Evolutionary conservation across 306 rosid genomes (phyloP).

Genomic region (Hippophae gyantsensis): DNA sequence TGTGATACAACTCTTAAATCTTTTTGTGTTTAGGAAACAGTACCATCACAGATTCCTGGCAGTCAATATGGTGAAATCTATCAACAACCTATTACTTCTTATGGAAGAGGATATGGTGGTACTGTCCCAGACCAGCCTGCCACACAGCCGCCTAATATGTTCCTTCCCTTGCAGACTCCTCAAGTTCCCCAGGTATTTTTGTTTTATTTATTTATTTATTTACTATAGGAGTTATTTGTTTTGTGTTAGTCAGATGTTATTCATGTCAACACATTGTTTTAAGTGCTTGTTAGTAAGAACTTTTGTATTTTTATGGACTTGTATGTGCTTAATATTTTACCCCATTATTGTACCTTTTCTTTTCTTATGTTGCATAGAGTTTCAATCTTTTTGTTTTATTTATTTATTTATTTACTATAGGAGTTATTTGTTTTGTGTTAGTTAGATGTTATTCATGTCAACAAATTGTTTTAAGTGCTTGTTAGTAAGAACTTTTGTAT

Average conservation of each 20-base stretch:
- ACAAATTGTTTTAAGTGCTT: too few species aligned
- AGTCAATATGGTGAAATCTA: slow-evolving; percentile 49
- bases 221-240: background rate
- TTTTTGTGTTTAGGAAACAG: slow-evolving; percentile 38
- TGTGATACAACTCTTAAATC: slow-evolving; percentile 13
- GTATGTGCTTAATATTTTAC: too few species aligned
- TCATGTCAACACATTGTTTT: background rate
- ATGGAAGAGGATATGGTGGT: slow-evolving; percentile 45
- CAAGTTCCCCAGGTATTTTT: slow-evolving; percentile 61
- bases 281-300: too few species aligned
- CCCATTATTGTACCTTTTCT: too few species aligned
- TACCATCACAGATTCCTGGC: slow-evolving; percentile 36
- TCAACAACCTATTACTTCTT: slow-evolving; percentile 38
- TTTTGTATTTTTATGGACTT: too few species aligned
- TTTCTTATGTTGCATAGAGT: too few species aligned
- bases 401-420: background rate
- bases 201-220: background rate
- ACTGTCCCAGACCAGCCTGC: slow-evolving; percentile 36
- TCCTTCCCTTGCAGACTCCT: slow-evolving; percentile 60
- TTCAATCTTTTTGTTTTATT: too few species aligned
- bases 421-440: background rate
- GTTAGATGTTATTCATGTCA: background rate
- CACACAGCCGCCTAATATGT: slow-evolving; percentile 43
- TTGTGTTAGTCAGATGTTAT: background rate
- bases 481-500: too few species aligned